Percentiles rank a stretch among this genome's conserved stretches.
These are phyloP conservation scores for Fraxinus velutina DNA, from an alignment of 305 asterid genomes.

Conservation along the genomic window DNA sequence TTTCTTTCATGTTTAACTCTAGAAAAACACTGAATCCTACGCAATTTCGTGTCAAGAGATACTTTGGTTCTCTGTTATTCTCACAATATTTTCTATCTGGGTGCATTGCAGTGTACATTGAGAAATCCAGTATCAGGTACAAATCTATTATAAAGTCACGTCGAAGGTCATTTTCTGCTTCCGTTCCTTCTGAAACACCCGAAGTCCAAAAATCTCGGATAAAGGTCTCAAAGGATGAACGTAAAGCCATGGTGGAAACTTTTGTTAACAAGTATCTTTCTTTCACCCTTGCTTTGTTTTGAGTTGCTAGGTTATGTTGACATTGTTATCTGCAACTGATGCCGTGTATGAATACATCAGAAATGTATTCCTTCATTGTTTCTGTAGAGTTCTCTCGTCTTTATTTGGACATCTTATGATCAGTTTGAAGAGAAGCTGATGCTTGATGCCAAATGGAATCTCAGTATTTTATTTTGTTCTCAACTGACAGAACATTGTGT, in stretches of 20 bases:
- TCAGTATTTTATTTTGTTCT: neutral
- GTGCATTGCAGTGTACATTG: conserved; percentile 26
- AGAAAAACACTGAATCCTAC: conserved; percentile 2
- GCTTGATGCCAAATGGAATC: neutral
- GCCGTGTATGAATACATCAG: neutral
- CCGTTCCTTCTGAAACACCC: conserved; percentile 27
- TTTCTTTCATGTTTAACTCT: conserved; percentile 12
- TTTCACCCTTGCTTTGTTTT: conserved; percentile 12
- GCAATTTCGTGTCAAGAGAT: neutral
- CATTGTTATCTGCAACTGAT: neutral
- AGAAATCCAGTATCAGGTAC: conserved; percentile 17
- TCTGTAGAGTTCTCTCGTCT: neutral
- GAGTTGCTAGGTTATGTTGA: conserved; percentile 5
- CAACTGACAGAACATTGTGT: neutral
- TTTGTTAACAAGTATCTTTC: conserved; percentile 37
- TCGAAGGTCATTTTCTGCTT: conserved; percentile 31
- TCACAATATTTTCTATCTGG: conserved; percentile 10
- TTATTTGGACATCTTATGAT: neutral
- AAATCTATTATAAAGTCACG: conserved; percentile 20
- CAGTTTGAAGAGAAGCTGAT: conserved; percentile 1
- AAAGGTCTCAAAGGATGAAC: conserved; percentile 37
- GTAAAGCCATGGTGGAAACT: conserved; percentile 37
- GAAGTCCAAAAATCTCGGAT: conserved; percentile 24
- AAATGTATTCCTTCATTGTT: neutral
- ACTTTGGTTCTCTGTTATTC: conserved; percentile 2